Conservation (phyloP, 495 filamentous ascomycete species). For the Hypoxylon fragiforme region DNA sequence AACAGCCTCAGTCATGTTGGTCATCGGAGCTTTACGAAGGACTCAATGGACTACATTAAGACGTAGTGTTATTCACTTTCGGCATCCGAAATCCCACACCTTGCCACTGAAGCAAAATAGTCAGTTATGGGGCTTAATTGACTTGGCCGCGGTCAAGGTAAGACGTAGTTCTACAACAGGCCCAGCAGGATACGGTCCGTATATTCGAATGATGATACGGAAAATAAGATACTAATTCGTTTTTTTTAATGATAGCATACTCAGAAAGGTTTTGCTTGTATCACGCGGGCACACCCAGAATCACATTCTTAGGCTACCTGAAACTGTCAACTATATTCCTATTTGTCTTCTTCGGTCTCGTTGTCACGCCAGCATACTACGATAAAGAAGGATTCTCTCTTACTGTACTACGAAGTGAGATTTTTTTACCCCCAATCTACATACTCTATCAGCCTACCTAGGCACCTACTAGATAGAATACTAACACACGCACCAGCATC, state of each 20-base stretch:
- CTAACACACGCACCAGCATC: constrained; percentile 50
- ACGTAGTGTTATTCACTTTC: background rate
- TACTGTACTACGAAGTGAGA: constrained; percentile 28
- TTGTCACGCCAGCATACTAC: constrained; percentile 64
- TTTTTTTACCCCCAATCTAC: background rate
- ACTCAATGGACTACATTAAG: constrained; percentile 7
- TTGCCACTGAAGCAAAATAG: constrained; percentile 3
- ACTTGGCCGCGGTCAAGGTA: too few relatives aligned
- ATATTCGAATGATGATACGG: too few relatives aligned
- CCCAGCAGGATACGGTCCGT: too few relatives aligned
- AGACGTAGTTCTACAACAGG: too few relatives aligned
- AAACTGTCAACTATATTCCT: constrained; percentile 74
- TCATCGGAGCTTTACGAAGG: constrained; percentile 10
- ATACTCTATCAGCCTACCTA: background rate
- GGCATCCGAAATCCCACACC: background rate
- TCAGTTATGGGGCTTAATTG: constrained; percentile 2
- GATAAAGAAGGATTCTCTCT: constrained; percentile 44
- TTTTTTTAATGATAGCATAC: too few relatives aligned
- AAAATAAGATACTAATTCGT: too few relatives aligned
- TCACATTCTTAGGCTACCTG: constrained; percentile 66
- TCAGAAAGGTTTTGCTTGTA: constrained; percentile 71
- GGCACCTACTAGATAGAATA: background rate
- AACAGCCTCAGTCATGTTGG: constrained; percentile 10
- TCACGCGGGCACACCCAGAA: constrained; percentile 68
- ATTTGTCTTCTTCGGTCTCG: constrained; percentile 62